Evolutionary conservation across 331 rosid genomes (phyloP), one percentile per base, ranked within the genome.

Genomic region (Quercus tomentella): DNA sequence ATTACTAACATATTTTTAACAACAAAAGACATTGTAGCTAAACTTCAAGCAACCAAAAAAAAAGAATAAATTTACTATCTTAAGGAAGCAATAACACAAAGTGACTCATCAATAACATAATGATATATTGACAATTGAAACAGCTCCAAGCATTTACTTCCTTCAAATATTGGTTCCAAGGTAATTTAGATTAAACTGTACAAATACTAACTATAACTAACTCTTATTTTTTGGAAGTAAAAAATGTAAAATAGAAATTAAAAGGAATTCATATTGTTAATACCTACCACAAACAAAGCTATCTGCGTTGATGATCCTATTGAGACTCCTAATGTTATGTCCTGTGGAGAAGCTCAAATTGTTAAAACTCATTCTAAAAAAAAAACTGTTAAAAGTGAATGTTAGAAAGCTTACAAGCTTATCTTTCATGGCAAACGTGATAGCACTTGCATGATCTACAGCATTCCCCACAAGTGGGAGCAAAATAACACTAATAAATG

Each of bases 401-500:
- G 56, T 60, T 52, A 49, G 56, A 70, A 85, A 74, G 56, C 88
- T 86, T 77, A 94, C 97, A 78, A 94, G 92, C 89, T 92, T 94
- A 82, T 92, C 98, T 87, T 94, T 92, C 92, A 90, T 88, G 79
- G 98, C 97, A 89, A 94, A 94, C 86, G 90, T 88, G 72, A 94
- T 52, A 70, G 97, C 98, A 79, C 97, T 92, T 73, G 97, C 98
- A 88, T 93, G 98, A 85, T 93, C 98, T 11, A 97, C 97, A 61
- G 98, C 98, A 85, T 93, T 92, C 69, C 94, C 96, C 84, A 89
- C 97, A 43, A 94, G 79, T n/a, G 98, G 98, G 75, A 94, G 98
- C 88, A 94, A 79, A 79, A 94, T 83, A 61, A 94, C 97, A 72
- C 97, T 90, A 57, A 94, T 94, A 80, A 92, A 94, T 35, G 97